phyloP scores from a whole-genome alignment of 306 rosid genomes.

The Dalbergia cultrata region DNA sequence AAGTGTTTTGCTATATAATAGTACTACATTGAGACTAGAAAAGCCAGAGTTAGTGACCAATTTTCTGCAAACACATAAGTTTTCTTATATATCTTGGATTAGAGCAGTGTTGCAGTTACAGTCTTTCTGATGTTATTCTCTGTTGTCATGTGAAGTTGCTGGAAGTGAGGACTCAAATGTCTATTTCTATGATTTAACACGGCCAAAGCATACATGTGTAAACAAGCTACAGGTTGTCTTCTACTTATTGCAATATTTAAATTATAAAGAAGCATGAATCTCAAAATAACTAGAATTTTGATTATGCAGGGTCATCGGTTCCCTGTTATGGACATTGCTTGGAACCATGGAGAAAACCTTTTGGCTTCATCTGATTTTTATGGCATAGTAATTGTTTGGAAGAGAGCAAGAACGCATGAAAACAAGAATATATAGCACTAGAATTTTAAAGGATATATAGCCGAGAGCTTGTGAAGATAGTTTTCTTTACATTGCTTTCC shows the following conservation, averaged over 20 bases:
- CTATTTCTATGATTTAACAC: conserved; percentile 93
- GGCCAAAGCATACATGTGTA: conserved; percentile 92
- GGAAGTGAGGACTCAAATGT: conserved; percentile 99
- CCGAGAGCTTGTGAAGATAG: conserved; percentile 40
- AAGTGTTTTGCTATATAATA: conserved; percentile 1
- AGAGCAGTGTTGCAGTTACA: background rate
- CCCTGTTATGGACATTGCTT: conserved; percentile 87
- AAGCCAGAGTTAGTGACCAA: background rate
- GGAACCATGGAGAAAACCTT: conserved; percentile 95
- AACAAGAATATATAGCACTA: conserved; percentile 37
- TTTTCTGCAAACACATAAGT: background rate
- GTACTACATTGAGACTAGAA: conserved; percentile 16
- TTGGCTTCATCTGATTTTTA: conserved; percentile 94
- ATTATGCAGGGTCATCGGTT: conserved; percentile 91
- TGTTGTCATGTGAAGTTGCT: conserved; percentile 65
- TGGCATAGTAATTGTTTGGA: conserved; percentile 96
- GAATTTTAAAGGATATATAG: conserved; percentile 22
- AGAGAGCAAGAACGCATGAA: conserved; percentile 81
- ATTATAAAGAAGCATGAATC: conserved; percentile 19
- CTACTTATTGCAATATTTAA: background rate
- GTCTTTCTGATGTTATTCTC: conserved; percentile 50
- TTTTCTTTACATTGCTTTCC: conserved; percentile 34
- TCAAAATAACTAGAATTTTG: conserved; percentile 45
- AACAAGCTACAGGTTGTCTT: conserved; percentile 92
- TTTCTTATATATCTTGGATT: conserved; percentile 31